Evolutionary conservation across 179 eudicot species (phyloP).

Genomic region (Patellifolia procumbens): DNA sequence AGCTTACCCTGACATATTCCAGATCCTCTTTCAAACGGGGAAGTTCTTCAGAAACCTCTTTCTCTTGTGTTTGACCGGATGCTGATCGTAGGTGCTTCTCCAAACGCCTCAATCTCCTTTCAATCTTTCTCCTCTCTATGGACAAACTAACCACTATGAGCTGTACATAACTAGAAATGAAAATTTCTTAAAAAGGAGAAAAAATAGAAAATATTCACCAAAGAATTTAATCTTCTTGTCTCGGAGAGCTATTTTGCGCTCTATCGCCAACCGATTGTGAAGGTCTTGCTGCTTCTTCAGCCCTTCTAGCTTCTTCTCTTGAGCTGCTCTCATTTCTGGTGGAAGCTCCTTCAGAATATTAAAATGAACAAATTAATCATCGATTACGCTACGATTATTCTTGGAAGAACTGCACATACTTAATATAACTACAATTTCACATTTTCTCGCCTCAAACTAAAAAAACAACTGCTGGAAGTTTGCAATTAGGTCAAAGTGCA

Average conservation of each 20-base stretch:
- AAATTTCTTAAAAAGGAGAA: background rate
- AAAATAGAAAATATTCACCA: conserved; percentile 44
- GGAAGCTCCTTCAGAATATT: conserved; percentile 64
- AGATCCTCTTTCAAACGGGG: conserved; percentile 82
- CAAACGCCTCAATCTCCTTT: conserved; percentile 79
- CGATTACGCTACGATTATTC: background rate
- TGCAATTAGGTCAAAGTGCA: background rate
- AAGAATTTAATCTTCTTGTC: conserved; percentile 83
- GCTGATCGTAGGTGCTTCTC: conserved; percentile 82
- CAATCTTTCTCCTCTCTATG: conserved; percentile 87
- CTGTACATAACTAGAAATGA: background rate
- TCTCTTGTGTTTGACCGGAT: conserved; percentile 61
- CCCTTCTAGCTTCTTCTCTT: conserved; percentile 70
- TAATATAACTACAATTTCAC: background rate
- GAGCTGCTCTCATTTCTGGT: conserved; percentile 72
- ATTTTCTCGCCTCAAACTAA: background rate
- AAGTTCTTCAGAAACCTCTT: conserved; percentile 60
- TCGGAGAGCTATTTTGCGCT: conserved; percentile 73
- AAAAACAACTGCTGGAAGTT: background rate
- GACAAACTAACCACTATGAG: conserved; percentile 11
- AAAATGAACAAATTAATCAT: background rate
- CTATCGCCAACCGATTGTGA: conserved; percentile 64
- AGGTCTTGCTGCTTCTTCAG: conserved; percentile 81
- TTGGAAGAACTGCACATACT: background rate
- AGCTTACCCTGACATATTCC: conserved; percentile 91